Percentiles rank a stretch among this genome's conserved stretches.
phyloP scores from a whole-genome alignment of 2,329 filamentous ascomycete species.

The Stagonosporopsis vannaccii region DNA sequence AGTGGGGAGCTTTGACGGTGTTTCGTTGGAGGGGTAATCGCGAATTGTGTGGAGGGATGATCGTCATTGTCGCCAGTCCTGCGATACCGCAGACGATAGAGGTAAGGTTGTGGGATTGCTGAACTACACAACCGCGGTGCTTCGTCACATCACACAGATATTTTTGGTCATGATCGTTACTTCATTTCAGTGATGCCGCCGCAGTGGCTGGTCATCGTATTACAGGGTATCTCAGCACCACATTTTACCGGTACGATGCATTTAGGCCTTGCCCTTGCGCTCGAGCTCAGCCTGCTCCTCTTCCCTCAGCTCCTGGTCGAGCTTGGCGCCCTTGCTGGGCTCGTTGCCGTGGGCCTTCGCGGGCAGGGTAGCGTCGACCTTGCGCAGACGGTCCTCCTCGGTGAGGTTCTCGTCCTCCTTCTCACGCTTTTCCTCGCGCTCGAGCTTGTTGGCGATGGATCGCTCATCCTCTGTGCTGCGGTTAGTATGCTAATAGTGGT shows the following conservation, averaged over 20 bases:
- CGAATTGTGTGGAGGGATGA: slow-evolving; percentile 10
- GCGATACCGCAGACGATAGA: not conserved
- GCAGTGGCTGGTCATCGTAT: slow-evolving; percentile 16
- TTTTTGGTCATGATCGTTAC: slow-evolving; percentile 5
- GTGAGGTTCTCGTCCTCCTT: slow-evolving; percentile 45
- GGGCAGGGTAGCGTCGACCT: slow-evolving; percentile 66
- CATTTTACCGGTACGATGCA: slow-evolving; percentile 7
- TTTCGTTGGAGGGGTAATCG: slow-evolving; percentile 2
- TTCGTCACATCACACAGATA: not conserved
- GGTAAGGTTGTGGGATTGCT: not conserved
- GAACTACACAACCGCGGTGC: not conserved
- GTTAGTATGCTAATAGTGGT: slow-evolving; percentile 4
- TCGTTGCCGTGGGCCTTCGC: slow-evolving; percentile 75
- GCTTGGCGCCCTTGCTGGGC: slow-evolving; percentile 74
- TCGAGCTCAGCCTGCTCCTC: slow-evolving; percentile 72
- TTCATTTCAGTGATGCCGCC: slow-evolving; percentile 19
- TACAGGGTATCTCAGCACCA: slow-evolving; percentile 17
- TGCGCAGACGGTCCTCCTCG: slow-evolving; percentile 49
- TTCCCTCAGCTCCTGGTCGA: slow-evolving; percentile 71
- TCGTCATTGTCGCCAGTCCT: slow-evolving; percentile 5
- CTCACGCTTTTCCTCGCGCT: slow-evolving; percentile 65
- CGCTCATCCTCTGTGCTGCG: slow-evolving; percentile 69
- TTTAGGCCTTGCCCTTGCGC: slow-evolving; percentile 62
- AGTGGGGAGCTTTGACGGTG: slow-evolving; percentile 11
- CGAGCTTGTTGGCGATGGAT: slow-evolving; percentile 75